Percentiles rank a stretch among this genome's conserved stretches.
phyloP scores from a whole-genome alignment of 176 grass and related monocot genomes.

The Phoenix dactylifera region DNA sequence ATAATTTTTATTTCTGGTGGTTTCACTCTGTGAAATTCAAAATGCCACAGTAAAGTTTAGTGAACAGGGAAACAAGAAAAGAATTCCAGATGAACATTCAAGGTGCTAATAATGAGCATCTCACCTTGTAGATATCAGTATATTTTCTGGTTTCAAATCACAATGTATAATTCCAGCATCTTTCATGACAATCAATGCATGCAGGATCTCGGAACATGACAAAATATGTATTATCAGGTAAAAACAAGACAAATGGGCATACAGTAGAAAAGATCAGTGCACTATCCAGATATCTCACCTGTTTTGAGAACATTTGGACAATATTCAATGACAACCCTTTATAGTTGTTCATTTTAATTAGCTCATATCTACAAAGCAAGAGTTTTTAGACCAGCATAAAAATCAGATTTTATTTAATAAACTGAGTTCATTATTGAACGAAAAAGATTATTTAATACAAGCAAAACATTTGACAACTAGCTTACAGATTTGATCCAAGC shows the following conservation, averaged over 20 bases:
- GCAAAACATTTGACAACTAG: conserved; percentile 6
- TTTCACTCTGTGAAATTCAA: not conserved
- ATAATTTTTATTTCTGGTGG: not conserved
- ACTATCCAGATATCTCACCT: conserved; percentile 44
- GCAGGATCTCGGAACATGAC: not conserved
- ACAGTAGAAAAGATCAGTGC: not conserved
- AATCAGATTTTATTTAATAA: not conserved
- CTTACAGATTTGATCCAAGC: conserved; percentile 97
- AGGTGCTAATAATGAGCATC: not conserved
- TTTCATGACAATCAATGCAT: conserved; percentile 11
- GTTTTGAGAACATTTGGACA: conserved; percentile 90
- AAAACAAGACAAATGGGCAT: conserved; percentile 17
- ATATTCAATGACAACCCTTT: conserved; percentile 81
- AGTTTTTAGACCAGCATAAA: conserved; percentile 13
- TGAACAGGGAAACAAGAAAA: not conserved
- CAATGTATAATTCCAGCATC: conserved; percentile 16
- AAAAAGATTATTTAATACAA: not conserved
- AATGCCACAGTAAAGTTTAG: not conserved
- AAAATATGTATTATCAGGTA: conserved; percentile 17
- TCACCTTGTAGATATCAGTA: not conserved
- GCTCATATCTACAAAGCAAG: conserved; percentile 58
- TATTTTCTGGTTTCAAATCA: conserved; percentile 18
- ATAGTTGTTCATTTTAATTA: conserved; percentile 79
- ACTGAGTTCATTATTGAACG: conserved; percentile 1
- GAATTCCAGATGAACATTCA: not conserved